These are phyloP conservation scores for Xylaria longipes DNA, from an alignment of 495 filamentous ascomycete species.

Conservation along the genomic window DNA sequence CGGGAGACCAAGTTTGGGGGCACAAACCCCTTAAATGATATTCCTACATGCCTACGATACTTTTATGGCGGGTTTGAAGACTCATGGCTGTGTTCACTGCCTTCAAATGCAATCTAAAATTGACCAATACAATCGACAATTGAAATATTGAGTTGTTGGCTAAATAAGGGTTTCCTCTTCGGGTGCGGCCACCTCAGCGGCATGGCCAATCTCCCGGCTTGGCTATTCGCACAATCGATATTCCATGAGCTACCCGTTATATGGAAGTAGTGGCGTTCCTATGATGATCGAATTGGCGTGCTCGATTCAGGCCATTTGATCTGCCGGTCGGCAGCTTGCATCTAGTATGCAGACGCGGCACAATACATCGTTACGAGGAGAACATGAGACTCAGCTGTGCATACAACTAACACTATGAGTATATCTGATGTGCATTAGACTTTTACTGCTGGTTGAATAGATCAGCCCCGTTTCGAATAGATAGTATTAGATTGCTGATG, in stretches of 20 bases:
- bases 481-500: not conserved
- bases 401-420: not conserved
- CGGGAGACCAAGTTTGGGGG: not conserved
- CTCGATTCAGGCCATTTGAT: not conserved
- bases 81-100: not conserved
- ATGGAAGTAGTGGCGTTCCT: not conserved
- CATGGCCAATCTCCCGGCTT: conserved; percentile 21
- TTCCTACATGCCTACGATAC: not conserved
- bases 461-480: not conserved
- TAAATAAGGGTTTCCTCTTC: conserved; percentile 19
- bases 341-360: not conserved
- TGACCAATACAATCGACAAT: not conserved
- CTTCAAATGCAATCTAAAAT: conserved; percentile 9
- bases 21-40: conserved; percentile 1
- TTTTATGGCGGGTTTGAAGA: too few relatives aligned
- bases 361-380: not conserved
- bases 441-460: not conserved
- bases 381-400: not conserved
- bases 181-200: not conserved
- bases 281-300: not conserved
- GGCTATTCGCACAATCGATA: not conserved
- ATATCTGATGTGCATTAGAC: not conserved
- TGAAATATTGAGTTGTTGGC: conserved; percentile 16
- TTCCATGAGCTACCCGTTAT: not conserved
- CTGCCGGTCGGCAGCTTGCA: conserved; percentile 1